These are phyloP conservation scores for Geotrichum macrosporum DNA, from an alignment of 1,139 yeast genomes.

Conservation along the genomic window DNA sequence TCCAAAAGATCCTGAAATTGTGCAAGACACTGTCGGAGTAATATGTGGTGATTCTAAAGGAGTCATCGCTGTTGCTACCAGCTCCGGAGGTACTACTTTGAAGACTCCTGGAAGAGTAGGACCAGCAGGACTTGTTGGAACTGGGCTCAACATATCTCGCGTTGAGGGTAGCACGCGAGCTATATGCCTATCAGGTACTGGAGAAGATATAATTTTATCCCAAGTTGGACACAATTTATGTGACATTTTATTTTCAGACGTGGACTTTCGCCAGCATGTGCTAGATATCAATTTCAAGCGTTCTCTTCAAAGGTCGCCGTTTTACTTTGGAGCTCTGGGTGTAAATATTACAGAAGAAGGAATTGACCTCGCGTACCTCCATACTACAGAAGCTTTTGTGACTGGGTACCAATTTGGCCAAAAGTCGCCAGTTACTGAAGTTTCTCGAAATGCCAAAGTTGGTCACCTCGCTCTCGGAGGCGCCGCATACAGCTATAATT, in stretches of 20 bases:
- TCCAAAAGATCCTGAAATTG: constrained; percentile 11
- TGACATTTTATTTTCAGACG: constrained; percentile 5
- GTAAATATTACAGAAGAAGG: constrained; percentile 17
- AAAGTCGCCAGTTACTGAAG: constrained; percentile 5
- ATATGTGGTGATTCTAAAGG: constrained; percentile 34
- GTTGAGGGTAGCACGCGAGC: constrained; percentile 19
- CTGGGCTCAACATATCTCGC: constrained; percentile 31
- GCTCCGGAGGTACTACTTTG: constrained; percentile 41
- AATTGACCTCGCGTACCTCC: constrained; percentile 24
- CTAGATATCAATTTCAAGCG: constrained; percentile 3
- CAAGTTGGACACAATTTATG: constrained; percentile 28
- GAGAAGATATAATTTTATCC: constrained; percentile 37
- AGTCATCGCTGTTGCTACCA: constrained; percentile 34
- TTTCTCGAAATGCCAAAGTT: constrained; percentile 13
- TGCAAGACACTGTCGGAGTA: constrained; percentile 40
- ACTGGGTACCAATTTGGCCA: constrained; percentile 22
- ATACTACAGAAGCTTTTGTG: constrained; percentile 31
- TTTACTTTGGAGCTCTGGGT: constrained; percentile 29
- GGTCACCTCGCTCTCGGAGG: constrained; percentile 12
- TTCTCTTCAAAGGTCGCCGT: constrained; percentile 26
- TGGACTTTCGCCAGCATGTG: neutral
- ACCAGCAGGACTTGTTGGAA: constrained; percentile 40
- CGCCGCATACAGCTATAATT: too few species aligned
- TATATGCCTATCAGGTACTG: constrained; percentile 37
- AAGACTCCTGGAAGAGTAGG: constrained; percentile 42